Conservation (phyloP, 768 basidiomycete genomes). For the Auricularia auricula-judae region DNA sequence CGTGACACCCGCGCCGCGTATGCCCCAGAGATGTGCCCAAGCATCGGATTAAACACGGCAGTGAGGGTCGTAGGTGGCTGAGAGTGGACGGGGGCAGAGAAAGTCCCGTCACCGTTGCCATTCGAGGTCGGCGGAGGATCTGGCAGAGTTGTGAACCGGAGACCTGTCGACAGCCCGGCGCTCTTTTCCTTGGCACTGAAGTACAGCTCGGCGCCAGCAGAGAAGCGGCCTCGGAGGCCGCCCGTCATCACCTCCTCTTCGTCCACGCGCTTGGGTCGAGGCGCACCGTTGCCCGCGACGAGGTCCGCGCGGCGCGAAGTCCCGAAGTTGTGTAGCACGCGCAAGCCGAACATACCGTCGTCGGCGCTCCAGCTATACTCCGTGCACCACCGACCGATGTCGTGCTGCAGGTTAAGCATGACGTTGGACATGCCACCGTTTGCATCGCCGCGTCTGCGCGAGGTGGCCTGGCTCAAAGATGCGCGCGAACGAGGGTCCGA, state of each 20-base stretch:
- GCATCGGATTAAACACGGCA: conserved; percentile 90
- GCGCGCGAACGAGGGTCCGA: conserved; percentile 57
- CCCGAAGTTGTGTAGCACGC: conserved; percentile 88
- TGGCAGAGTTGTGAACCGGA: conserved; percentile 88
- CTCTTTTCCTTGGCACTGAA: conserved; percentile 88
- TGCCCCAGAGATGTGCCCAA: conserved; percentile 85
- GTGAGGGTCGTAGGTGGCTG: conserved; percentile 94
- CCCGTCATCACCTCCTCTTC: conserved; percentile 91
- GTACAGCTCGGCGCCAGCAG: conserved; percentile 88
- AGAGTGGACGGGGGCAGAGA: conserved; percentile 26
- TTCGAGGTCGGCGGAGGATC: conserved; percentile 62
- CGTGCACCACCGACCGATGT: conserved; percentile 83
- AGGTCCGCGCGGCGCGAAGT: conserved; percentile 23
- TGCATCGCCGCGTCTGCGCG: conserved; percentile 31
- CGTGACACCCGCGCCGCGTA: conserved; percentile 82
- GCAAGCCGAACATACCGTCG: conserved; percentile 86
- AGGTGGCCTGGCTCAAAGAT: conserved; percentile 20
- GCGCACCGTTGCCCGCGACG: conserved; percentile 15
- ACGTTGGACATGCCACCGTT: conserved; percentile 37
- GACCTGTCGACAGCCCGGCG: conserved; percentile 87
- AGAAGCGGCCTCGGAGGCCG: conserved; percentile 81
- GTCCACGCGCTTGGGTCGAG: conserved; percentile 67
- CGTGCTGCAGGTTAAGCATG: conserved; percentile 84
- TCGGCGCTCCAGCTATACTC: conserved; percentile 94
- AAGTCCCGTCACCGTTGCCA: conserved; percentile 29